Evolutionary conservation across 768 basidiomycete species (phyloP).

Genomic region (Kwoniella bestiolae): DNA sequence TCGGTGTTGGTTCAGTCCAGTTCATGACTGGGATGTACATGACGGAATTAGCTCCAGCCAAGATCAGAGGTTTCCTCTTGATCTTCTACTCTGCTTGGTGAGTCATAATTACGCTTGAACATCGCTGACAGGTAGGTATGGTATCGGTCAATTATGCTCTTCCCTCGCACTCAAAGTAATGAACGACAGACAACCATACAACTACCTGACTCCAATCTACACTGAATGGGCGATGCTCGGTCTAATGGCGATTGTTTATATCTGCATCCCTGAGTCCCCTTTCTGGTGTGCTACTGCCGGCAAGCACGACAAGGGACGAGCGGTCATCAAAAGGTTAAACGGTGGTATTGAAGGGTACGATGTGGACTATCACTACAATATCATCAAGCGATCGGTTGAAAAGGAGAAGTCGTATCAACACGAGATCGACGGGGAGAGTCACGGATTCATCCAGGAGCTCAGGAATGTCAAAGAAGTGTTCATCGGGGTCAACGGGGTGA

Average conservation of each 20-base stretch:
- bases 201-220: slow-evolving; percentile 40
- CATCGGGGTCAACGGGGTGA: slow-evolving; percentile 21
- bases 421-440: slow-evolving; percentile 20
- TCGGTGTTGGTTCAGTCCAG: slow-evolving; percentile 43
- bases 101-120: slow-evolving; percentile 6
- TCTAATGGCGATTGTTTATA: slow-evolving; percentile 22
- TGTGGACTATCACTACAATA: slow-evolving; percentile 44
- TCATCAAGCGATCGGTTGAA: slow-evolving; percentile 40
- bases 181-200: slow-evolving; percentile 26
- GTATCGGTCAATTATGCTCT: slow-evolving; percentile 40
- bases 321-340: slow-evolving; percentile 32
- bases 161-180: slow-evolving; percentile 37
- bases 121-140: slow-evolving; percentile 21
- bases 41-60: slow-evolving; percentile 37
- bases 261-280: slow-evolving; percentile 31
- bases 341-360: slow-evolving; percentile 43
- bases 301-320: slow-evolving; percentile 32
- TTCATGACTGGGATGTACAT: slow-evolving; percentile 40
- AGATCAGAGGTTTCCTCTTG: slow-evolving; percentile 35
- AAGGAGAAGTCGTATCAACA: slow-evolving; percentile 8
- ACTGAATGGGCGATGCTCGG: slow-evolving; percentile 37
- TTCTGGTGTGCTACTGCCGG: slow-evolving; percentile 40
- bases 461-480: slow-evolving; percentile 37
- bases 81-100: slow-evolving; percentile 35
- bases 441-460: slow-evolving; percentile 30